Evolutionary conservation across 1,284 basidiomycete species (phyloP), one percentile per base, ranked within the genome.

Genomic region (Cutaneotrichosporon spelunceum): DNA sequence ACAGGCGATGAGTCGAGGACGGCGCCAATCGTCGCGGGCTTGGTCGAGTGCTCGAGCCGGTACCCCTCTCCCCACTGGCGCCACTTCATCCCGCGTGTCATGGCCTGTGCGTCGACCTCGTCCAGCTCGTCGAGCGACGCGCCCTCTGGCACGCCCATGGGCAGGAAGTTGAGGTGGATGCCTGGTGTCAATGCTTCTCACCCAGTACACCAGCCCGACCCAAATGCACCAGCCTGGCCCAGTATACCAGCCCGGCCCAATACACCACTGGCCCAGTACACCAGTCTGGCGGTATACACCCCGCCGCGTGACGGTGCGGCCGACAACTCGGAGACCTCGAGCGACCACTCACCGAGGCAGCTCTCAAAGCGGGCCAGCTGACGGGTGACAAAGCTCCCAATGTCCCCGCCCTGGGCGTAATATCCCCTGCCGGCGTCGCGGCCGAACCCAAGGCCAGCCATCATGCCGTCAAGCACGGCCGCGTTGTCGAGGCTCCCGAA

Each of bases 1-100:
- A 80, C 63, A 0, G 81, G 80, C 1, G 70, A 77, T 34, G 71
- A 70, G 16, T 72, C 74, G 19, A 80, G 68, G 0, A 76, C 72
- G 1, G 76, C 67, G 6, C 76, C 78, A 21, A 81, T 76, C 0
- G 81, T 82, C 0, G 73, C 73, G 0, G 80, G 78, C 39, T 76
- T 66, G 0, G 80, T 81, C 11, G 75, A 73, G 21, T 72, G 66
- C n/a, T 69, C 64, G 16, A 68, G 56, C 58, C 62, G 54, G 33
- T 66, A 66, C 2, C 65, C 65, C 16, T 56, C 57, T 1, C 65
- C 65, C 59, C 59, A 63, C 27, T 57, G 36, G 19, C 50, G 45
- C 65, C 65, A 66, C 52, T 24, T 36, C 3, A 53, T 23, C 3
- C 59, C 59, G 21, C 65, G 59, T 11, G 53, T 45, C 48, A 66